Evolutionary conservation across 2,329 filamentous ascomycete genomes (phyloP), one percentile per base, ranked within the genome.

Genomic region (Aspergillus glaucus): DNA sequence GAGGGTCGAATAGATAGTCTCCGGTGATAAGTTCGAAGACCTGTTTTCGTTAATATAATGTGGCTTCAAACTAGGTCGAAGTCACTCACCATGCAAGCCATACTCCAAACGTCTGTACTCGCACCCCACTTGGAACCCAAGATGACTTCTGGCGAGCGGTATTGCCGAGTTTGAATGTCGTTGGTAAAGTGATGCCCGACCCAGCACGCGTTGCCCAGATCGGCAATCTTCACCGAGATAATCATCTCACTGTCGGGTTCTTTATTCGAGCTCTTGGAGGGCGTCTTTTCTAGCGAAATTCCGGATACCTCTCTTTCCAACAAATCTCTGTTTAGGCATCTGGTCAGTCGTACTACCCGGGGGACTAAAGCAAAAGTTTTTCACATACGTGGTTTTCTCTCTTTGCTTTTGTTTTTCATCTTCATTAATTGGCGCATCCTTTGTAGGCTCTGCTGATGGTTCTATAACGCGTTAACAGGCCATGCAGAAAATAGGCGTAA

Each of bases 41-140:
- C 92, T 97, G 63, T 40, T 19, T 22, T 2, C 19, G 10, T 40
- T 40, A 19, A 8, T 10, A 40, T 19, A 41, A 43, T 21, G 14
- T 42, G 8, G 9, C 15, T 3, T 14, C 5, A 10, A 12, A 19
- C 19, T 21, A 41, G 8, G 3, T 43, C 2, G 30, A 47, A 44
- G n/a, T 26, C 44, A 65, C 82, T 62, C 79, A 97, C 93, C 93
- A 98, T 98, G 58, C 88, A 88, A 50, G 93, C 91, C 93, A 98
- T 98, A 72, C 92, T 97, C 93, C 93, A 98, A 6, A 97, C 88
- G 71, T 98, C 93, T 1, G 93, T 97, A 66, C 92, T 97, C n/a
- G 93, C 93, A 58, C 93, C 93, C 93, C 93, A 98, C 75, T 97
- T 97, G 3, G 90, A 84, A 36, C 93, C 93, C 17, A 98, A 76